phyloP scores from a whole-genome alignment of 2,329 filamentous ascomycete species.

The Colletotrichum falcatum region DNA sequence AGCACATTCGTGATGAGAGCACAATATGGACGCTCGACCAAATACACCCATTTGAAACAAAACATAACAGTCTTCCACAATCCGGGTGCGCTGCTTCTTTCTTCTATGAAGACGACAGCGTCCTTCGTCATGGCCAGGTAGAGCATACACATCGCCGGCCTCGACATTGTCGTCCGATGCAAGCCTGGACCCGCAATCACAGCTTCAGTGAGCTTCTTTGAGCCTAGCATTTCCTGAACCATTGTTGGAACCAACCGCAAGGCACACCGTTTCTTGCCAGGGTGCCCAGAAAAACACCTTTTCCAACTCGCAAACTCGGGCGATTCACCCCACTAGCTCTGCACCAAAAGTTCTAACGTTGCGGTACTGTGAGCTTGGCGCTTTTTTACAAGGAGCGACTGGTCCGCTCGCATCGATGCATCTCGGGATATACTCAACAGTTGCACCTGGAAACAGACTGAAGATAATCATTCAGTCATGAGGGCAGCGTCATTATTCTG shows the following conservation, averaged over 20 bases:
- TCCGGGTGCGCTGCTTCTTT: neutral
- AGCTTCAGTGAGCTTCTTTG: neutral
- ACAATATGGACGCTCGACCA: neutral
- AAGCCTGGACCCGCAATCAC: neutral
- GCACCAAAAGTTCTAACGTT: neutral
- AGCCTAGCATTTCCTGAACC: neutral
- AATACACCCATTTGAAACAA: too few species aligned
- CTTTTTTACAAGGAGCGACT: neutral
- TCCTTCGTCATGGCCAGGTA: neutral
- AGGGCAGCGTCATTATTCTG: neutral
- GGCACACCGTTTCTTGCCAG: neutral
- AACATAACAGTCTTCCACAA: neutral
- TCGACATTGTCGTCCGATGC: neutral
- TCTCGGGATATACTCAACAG: too few species aligned
- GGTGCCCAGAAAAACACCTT: neutral
- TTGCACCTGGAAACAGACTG: neutral
- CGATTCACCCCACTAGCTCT: neutral
- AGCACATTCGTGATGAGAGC: neutral
- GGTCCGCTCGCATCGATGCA: neutral
- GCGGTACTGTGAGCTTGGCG: neutral
- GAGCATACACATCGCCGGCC: neutral
- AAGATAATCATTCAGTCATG: neutral
- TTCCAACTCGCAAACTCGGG: neutral
- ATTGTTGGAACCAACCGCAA: neutral
- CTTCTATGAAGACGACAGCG: neutral